phyloP scores from a whole-genome alignment of 495 filamentous ascomycete genomes.

The Penicillium maclennaniae region DNA sequence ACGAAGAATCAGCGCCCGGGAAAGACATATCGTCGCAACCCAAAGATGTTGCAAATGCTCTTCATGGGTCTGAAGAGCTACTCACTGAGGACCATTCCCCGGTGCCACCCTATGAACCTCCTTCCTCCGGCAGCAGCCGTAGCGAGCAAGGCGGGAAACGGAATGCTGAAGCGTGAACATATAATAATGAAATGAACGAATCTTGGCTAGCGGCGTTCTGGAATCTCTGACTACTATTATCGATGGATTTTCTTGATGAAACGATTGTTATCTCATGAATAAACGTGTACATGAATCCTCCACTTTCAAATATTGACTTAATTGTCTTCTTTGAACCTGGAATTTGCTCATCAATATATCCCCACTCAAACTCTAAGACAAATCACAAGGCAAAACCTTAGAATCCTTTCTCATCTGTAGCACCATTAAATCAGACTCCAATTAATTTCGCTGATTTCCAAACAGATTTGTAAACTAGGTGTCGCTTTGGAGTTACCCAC shows the following conservation, averaged over 20 bases:
- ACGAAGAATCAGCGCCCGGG: constrained; percentile 16
- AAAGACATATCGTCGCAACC: constrained; percentile 17
- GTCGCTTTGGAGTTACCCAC: not conserved
- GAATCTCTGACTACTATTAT: not conserved
- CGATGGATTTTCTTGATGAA: too few species aligned
- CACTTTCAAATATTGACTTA: not conserved
- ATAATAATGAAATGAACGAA: not conserved
- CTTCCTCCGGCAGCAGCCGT: constrained; percentile 21
- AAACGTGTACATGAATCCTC: not conserved
- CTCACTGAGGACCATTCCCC: constrained; percentile 23
- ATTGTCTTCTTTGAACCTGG: not conserved
- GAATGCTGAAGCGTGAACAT: constrained; percentile 3
- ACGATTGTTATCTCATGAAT: not conserved
- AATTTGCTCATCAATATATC: not conserved
- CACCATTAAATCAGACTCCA: too few species aligned
- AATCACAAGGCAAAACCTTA: not conserved
- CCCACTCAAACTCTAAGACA: not conserved
- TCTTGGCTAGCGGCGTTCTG: not conserved
- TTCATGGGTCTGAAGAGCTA: constrained; percentile 21
- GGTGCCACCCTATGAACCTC: constrained; percentile 24
- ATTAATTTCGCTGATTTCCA: not conserved
- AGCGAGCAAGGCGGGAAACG: constrained; percentile 9
- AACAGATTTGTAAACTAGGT: not conserved
- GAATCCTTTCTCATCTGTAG: too few species aligned
- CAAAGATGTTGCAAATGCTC: constrained; percentile 18